These are phyloP conservation scores for Cryptococcus sp. DNA, from an alignment of 1,284 basidiomycete genomes.

Conservation along the genomic window DNA sequence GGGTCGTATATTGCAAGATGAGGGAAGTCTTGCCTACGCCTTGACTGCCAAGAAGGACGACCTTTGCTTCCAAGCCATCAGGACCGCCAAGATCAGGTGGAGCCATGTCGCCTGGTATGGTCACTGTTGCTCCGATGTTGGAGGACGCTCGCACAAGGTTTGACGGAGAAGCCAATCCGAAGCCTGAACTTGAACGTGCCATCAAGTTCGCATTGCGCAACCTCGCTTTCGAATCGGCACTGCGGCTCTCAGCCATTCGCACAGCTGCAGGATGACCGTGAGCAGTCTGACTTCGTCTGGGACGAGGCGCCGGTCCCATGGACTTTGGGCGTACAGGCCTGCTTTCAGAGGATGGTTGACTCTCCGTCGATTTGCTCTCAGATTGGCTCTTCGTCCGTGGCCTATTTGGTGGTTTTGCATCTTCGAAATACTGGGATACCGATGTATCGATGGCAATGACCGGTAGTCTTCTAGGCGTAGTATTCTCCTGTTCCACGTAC, in stretches of 20 bases:
- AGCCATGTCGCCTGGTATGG: conserved; percentile 13
- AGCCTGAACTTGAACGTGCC: conserved; percentile 8
- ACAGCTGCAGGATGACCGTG: conserved; percentile 31
- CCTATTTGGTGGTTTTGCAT: conserved; percentile 14
- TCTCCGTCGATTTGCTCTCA: conserved; percentile 4
- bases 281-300: conserved; percentile 32
- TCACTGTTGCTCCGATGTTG: conserved; percentile 3
- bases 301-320: conserved; percentile 22
- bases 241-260: conserved; percentile 40
- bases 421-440: neutral
- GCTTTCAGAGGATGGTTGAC: conserved; percentile 5
- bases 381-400: neutral
- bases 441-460: conserved; percentile 14
- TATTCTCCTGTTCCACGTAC: neutral
- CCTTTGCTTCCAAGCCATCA: conserved; percentile 79
- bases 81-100: conserved; percentile 42
- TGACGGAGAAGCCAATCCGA: conserved; percentile 5
- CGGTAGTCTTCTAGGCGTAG: conserved; percentile 18
- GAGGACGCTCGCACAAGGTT: conserved; percentile 8
- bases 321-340: conserved; percentile 24
- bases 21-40: conserved; percentile 97
- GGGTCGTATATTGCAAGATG: conserved; percentile 87
- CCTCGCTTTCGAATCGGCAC: conserved; percentile 34
- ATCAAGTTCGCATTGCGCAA: conserved; percentile 20
- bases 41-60: conserved; percentile 94